Conservation (phyloP, 2,329 filamentous ascomycete genomes). For the Colletotrichum liriopes region DNA sequence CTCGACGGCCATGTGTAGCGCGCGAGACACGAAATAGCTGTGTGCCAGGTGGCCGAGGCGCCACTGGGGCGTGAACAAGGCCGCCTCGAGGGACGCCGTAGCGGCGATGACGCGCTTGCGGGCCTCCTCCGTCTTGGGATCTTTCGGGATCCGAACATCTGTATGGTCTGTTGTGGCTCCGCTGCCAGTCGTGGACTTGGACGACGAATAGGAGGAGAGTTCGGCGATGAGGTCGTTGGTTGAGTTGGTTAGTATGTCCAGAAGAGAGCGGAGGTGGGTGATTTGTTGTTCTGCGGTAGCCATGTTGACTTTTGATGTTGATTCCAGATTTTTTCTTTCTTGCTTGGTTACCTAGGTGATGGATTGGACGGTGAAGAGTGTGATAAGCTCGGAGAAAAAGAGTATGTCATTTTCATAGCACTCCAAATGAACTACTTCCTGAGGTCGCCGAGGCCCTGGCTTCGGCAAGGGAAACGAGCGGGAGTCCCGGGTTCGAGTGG, state of each 20-base stretch:
- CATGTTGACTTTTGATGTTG: slow-evolving; percentile 15
- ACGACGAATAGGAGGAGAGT: slow-evolving; percentile 21
- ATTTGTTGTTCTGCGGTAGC: slow-evolving; percentile 33
- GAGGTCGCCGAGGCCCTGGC: background rate
- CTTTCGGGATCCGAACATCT: slow-evolving; percentile 16
- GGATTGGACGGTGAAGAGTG: background rate
- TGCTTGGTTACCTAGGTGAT: background rate
- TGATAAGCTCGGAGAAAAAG: background rate
- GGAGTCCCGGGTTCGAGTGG: background rate
- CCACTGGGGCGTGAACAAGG: slow-evolving; percentile 35
- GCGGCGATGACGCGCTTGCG: slow-evolving; percentile 33
- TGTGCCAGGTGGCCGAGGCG: slow-evolving; percentile 31
- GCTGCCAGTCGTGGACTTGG: background rate
- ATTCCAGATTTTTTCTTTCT: background rate
- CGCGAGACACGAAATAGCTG: slow-evolving; percentile 29
- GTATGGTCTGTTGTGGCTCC: background rate
- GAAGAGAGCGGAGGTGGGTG: slow-evolving; percentile 21
- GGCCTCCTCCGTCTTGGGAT: slow-evolving; percentile 24
- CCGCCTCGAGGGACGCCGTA: slow-evolving; percentile 20
- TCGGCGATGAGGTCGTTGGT: slow-evolving; percentile 28
- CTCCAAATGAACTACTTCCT: background rate
- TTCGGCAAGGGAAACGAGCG: background rate
- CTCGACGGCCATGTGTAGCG: slow-evolving; percentile 38
- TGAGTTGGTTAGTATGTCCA: slow-evolving; percentile 21
- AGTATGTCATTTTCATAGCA: too few species aligned